Evolutionary conservation across 352 stramenopile species (phyloP), one percentile per base, ranked within the genome.

Genomic region (Pythium angustatum): DNA sequence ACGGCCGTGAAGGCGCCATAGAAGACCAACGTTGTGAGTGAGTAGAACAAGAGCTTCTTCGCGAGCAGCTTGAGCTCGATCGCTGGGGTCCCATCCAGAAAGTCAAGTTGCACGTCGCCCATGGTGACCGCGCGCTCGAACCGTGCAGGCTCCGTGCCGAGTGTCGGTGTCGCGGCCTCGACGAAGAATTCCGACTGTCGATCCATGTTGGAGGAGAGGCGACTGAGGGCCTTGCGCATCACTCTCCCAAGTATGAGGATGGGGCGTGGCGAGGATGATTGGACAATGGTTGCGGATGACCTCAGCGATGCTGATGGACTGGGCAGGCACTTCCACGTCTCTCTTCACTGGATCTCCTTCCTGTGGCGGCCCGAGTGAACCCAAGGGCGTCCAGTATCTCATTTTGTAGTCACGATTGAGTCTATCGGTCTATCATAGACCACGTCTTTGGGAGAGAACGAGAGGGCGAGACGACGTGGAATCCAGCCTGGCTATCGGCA

Each of bases 1-100:
- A 77, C 43, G 26, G 60, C 57, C 17, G 76, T 82, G 52, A 85
- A 82, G 5, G 40, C 68, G 21, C 19, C 41, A n/a, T 52, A 60
- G 50, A 79, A 62, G 10, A 70, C 45, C 11, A 71, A 22, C n/a
- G 64, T 72, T 24, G 69, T 48, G 15, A 50, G 41, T 22, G 59
- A 66, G 17, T 79, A 66, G 43, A 75, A 49, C 38, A 75, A 34
- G 30, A 81, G 49, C 14, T 64, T 59, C 0, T 28, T 52, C 0
- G 72, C 50, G 1, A 54, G 43, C 43, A 83, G 56, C 7, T 54
- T 53, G 54, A 83, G 67, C 19, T 69, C 28, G 36, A 83, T 66
- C 40, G 57, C 33, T 0, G 75, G 63, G 6, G 45, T 19, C 26
- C 14, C 27, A 11, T 58, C 62, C 33, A 68, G 9, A 34, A 58